Evolutionary conservation across 805 yeast species (phyloP).

Genomic region (Saccharomycopsis synnaedendra): DNA sequence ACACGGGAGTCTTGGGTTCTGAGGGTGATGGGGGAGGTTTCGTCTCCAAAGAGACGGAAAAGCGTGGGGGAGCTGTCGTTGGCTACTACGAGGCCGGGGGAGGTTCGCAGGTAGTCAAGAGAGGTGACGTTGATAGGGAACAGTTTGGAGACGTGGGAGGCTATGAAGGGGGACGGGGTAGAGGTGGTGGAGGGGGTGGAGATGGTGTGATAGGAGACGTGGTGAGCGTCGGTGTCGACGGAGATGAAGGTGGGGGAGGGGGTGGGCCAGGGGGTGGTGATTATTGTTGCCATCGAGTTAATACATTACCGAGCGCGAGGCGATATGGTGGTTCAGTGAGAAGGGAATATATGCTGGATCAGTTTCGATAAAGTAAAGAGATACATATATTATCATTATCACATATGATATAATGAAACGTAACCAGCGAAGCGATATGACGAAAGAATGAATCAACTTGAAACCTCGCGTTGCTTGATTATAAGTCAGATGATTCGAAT

Average conservation of each 20-base stretch:
- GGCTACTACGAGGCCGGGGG: constrained; percentile 9
- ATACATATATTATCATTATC: too few species aligned
- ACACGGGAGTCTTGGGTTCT: constrained; percentile 1
- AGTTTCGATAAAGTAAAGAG: too few species aligned
- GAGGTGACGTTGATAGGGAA: constrained; percentile 7
- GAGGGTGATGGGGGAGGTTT: background rate
- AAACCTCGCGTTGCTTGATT: too few species aligned
- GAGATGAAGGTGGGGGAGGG: constrained; percentile 2
- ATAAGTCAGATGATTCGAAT: too few species aligned
- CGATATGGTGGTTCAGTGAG: too few species aligned
- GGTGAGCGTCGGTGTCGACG: constrained; percentile 9
- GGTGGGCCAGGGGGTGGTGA: constrained; percentile 1
- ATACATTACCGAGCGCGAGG: too few species aligned
- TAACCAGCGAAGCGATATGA: too few species aligned
- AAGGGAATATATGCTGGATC: too few species aligned
- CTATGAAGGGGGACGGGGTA: background rate
- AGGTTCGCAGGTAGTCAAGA: constrained; percentile 7
- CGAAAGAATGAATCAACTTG: too few species aligned
- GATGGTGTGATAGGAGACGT: constrained; percentile 2
- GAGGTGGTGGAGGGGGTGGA: background rate
- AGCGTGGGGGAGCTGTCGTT: constrained; percentile 4
- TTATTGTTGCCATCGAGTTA: constrained; percentile 5
- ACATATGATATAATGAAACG: too few species aligned
- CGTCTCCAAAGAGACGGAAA: constrained; percentile 4
- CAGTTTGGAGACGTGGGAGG: background rate